Evolutionary conservation across 2,329 filamentous ascomycete genomes (phyloP), one percentile per base, ranked within the genome.

Genomic region (Scedosporium dehoogii): DNA sequence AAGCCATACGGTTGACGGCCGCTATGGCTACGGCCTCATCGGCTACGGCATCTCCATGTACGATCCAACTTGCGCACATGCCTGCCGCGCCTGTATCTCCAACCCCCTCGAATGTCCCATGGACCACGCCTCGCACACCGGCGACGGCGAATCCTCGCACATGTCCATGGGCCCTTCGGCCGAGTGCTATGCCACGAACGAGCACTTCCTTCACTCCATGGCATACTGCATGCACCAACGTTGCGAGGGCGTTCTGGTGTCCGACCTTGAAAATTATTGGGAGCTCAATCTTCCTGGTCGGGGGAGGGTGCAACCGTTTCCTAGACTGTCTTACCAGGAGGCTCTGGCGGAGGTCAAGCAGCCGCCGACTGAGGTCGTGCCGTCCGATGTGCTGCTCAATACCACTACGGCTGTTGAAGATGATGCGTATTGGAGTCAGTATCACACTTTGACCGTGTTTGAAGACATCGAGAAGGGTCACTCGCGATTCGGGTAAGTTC

Each of bases 1-100:
- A 14, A 23, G 18, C 18, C 51, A 55, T 12, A 55, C 51, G 12
- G 51, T 55, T 29, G 55, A 48, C n/a, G 61, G 61, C 14, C 61
- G 61, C 9, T 41, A 33, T 18, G 61, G 61, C 16, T 51, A 67
- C 23, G 69, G 68, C 42, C 63, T 70, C 62, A 67, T 69, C 55
- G 68, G 68, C 29, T 68, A 67, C 55, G 66, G 67, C n/a, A 69
- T 70, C 61, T 63, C 59, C 67, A 79, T 90, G n/a, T 88, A 86
- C 78, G 88, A 89, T 72, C 77, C 82, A 1, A 84, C 88, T n/a
- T 85, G 80, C 42, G 75, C 79, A 0, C 87, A 86, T 65, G 85
- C 85, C 0, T 79, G 77, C 0, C 84, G 87, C 65, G 73, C 78
- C 70, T 62, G 62, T 6, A 42, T 66, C 41, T 18, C 56, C 3